Evolutionary conservation across 2,329 filamentous ascomycete species (phyloP), one percentile per base, ranked within the genome.

Genomic region (Aspergillus candidus): DNA sequence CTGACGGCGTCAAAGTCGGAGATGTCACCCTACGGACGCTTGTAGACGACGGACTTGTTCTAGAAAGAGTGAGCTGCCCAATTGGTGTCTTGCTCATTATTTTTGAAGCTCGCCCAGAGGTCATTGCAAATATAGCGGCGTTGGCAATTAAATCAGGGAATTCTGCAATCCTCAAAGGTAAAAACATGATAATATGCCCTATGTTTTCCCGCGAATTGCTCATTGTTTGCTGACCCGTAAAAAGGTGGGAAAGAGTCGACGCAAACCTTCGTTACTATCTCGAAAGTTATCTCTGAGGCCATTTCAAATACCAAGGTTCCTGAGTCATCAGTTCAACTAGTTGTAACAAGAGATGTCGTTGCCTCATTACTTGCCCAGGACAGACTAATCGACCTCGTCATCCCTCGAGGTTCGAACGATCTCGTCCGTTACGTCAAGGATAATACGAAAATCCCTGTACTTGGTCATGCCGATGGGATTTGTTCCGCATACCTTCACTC

Each of bases 1-100:
- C 53, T 60, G 41, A 58, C 43, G 22, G 4, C 41, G 27, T 35
- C 10, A 18, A 48, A 88, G 87, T 97, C 59, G 91, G 91, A 58
- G 85, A 84, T 62, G 76, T 93, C 42, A 90, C 88, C 33, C 74
- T 94, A 59, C 82, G 85, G 50, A 97, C 89, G 35, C 79, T 83
- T 45, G 78, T 98, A 10, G 93, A 97, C 65, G 86, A 96, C 55
- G 85, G 83, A 41, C 77, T 98, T 41, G 77, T 84, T 41, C 77
- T 98, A 47, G 88, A 95, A 63, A 83, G 90, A 50, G 86, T 95
- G 37, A 89, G 88, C 33, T 95, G 88, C 63, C 93, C 93, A 5
- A 97, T 98, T 56, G 93, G 93, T 47, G 90, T 97, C n/a, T 79
- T 98, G 34, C 79, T 98, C 54, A 93, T 98, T 69, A 97, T 98